A percentile compares a stretch with the other conserved stretches of the same genome.
phyloP scores from a whole-genome alignment of 2,329 filamentous ascomycete species.

The Magnaporthiopsis incrustans region DNA sequence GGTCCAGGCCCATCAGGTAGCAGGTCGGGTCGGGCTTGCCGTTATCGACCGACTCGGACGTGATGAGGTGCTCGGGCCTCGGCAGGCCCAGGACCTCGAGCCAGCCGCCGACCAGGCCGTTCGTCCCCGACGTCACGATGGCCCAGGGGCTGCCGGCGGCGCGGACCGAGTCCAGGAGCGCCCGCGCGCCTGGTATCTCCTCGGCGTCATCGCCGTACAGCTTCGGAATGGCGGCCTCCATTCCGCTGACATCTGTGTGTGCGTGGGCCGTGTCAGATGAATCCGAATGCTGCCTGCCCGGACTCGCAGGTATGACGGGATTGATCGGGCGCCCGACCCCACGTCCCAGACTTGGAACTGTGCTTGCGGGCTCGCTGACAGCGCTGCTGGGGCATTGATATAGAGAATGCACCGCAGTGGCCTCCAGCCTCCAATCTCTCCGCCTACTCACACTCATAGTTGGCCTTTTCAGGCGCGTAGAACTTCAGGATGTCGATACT shows the following conservation, averaged over 20 bases:
- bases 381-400: neutral
- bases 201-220: slow-evolving; percentile 69
- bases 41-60: slow-evolving; percentile 65
- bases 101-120: slow-evolving; percentile 64
- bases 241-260: slow-evolving; percentile 61
- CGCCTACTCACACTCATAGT: slow-evolving; percentile 72
- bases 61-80: slow-evolving; percentile 57
- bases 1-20: slow-evolving; percentile 60
- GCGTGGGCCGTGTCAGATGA: slow-evolving; percentile 25
- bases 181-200: slow-evolving; percentile 77
- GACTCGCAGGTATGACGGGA: no score
- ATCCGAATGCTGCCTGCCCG: neutral
- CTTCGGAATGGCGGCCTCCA: slow-evolving; percentile 71
- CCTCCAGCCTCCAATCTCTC: neutral
- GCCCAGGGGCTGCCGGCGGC: slow-evolving; percentile 64
- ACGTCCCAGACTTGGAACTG: no score
- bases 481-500: slow-evolving; percentile 79
- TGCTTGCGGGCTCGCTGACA: no score
- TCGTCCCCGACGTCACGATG: slow-evolving; percentile 72
- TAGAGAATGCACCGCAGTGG: neutral
- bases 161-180: slow-evolving; percentile 61
- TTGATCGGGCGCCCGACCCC: no score
- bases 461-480: slow-evolving; percentile 77
- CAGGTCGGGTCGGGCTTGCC: slow-evolving; percentile 74
- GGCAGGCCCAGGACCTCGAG: slow-evolving; percentile 58